phyloP scores from a whole-genome alignment of 2,329 filamentous ascomycete species.

The Neopestalotiopsis sp. region DNA sequence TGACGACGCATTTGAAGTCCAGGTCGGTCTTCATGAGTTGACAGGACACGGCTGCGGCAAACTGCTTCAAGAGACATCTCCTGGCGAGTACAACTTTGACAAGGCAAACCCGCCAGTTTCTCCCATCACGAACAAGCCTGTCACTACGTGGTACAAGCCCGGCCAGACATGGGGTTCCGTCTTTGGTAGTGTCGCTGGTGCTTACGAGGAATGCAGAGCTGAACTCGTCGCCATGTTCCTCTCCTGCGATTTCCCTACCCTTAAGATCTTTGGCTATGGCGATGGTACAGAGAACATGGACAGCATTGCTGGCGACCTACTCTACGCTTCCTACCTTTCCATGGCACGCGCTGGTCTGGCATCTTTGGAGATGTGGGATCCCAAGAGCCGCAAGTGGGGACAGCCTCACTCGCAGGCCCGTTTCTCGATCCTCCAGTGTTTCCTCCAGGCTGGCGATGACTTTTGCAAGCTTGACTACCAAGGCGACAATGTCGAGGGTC shows the following conservation, averaged over 20 bases:
- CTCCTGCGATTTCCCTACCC: constrained; percentile 82
- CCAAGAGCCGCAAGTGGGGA: constrained; percentile 88
- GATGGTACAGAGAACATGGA: constrained; percentile 76
- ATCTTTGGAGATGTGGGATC: constrained; percentile 93
- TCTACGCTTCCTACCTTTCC: constrained; percentile 86
- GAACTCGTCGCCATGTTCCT: constrained; percentile 94
- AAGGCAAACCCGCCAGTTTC: constrained; percentile 78
- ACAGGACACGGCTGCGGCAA: constrained; percentile 90
- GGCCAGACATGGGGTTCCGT: constrained; percentile 95
- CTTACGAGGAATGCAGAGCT: constrained; percentile 93
- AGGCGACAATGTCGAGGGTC: constrained; percentile 75
- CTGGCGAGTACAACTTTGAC: constrained; percentile 89
- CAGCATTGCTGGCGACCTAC: constrained; percentile 80
- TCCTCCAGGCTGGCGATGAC: constrained; percentile 83
- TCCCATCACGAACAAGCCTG: constrained; percentile 77
- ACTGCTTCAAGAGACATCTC: constrained; percentile 84
- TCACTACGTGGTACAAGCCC: constrained; percentile 90
- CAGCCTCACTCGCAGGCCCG: constrained; percentile 91
- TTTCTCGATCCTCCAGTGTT: constrained; percentile 82
- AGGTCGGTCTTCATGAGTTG: constrained; percentile 93
- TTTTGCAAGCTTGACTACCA: constrained; percentile 84
- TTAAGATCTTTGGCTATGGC: constrained; percentile 91
- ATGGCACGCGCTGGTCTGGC: constrained; percentile 94
- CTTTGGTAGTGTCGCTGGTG: constrained; percentile 85
- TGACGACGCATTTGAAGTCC: constrained; percentile 89